Evolutionary conservation across 352 stramenopile species (phyloP).

Genomic region (Globisporangium uncinulatum): DNA sequence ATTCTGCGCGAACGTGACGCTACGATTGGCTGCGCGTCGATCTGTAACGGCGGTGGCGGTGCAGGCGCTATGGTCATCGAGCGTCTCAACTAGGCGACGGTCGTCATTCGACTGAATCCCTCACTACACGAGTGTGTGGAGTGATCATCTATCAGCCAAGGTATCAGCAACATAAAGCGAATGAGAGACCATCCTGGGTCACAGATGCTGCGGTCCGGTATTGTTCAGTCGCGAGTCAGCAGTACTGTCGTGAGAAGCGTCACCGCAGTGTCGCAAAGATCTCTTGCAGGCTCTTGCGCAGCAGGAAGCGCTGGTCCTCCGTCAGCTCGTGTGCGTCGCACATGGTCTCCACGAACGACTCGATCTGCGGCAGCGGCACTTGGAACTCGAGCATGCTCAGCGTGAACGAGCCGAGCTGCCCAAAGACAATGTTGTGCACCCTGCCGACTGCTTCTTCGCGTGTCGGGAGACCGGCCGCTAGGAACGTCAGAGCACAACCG

Average conservation of each 20-base stretch:
- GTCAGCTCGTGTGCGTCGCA: constrained; percentile 82
- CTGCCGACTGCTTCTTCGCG: constrained; percentile 77
- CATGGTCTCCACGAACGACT: constrained; percentile 86
- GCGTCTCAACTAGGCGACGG: constrained; percentile 45
- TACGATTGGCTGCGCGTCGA: constrained; percentile 94
- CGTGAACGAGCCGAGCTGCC: constrained; percentile 79
- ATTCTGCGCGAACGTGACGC: constrained; percentile 94
- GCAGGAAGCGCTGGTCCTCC: constrained; percentile 77
- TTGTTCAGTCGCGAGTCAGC: too few species aligned
- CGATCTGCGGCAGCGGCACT: constrained; percentile 67
- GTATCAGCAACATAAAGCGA: too few species aligned
- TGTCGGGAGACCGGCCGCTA: constrained; percentile 32
- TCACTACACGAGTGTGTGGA: too few species aligned
- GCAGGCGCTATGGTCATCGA: constrained; percentile 96
- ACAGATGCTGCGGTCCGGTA: too few species aligned
- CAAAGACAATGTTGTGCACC: constrained; percentile 88
- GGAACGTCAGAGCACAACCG: too few species aligned
- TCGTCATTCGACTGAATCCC: not conserved
- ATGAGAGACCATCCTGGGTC: too few species aligned
- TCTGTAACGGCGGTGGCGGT: constrained; percentile 98
- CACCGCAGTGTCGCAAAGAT: constrained; percentile 52
- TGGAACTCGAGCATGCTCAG: constrained; percentile 88
- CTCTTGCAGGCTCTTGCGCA: constrained; percentile 76
- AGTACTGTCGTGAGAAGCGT: constrained; percentile 4
- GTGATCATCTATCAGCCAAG: too few species aligned